These are phyloP conservation scores for Castanea crenata DNA, from an alignment of 306 rosid genomes.

Conservation along the genomic window DNA sequence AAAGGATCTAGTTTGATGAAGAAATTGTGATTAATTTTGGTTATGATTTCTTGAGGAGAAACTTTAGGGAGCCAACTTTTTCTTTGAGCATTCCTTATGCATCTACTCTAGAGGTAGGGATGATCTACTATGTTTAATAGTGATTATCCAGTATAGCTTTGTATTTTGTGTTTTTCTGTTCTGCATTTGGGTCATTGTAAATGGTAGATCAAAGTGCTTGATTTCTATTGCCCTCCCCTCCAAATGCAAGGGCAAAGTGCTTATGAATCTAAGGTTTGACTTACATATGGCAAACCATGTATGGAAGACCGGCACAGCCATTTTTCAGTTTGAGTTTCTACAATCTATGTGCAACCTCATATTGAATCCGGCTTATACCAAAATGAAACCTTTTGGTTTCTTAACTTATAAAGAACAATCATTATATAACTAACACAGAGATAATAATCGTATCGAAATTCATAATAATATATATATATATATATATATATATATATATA, in stretches of 20 bases:
- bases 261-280: not conserved
- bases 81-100: constrained; percentile 89
- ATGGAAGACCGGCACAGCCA: no score
- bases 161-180: constrained; percentile 22
- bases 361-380: no score
- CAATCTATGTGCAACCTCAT: no score
- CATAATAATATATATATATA: no score
- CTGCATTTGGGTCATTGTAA: constrained; percentile 28
- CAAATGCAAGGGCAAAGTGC: constrained; percentile 5
- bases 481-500: no score
- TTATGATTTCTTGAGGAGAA: constrained; percentile 89
- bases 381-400: no score
- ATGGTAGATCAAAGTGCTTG: constrained; percentile 47
- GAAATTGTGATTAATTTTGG: constrained; percentile 71
- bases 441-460: no score
- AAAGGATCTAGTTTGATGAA: constrained; percentile 86
- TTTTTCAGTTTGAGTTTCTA: no score
- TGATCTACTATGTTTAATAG: constrained; percentile 71
- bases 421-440: no score
- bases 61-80: constrained; percentile 85
- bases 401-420: no score
- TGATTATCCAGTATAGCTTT: constrained; percentile 33
- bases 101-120: constrained; percentile 93
- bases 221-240: constrained; percentile 26
- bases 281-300: not conserved